Conservation (phyloP, 2,329 filamentous ascomycete genomes). For the Penicillium sp. region DNA sequence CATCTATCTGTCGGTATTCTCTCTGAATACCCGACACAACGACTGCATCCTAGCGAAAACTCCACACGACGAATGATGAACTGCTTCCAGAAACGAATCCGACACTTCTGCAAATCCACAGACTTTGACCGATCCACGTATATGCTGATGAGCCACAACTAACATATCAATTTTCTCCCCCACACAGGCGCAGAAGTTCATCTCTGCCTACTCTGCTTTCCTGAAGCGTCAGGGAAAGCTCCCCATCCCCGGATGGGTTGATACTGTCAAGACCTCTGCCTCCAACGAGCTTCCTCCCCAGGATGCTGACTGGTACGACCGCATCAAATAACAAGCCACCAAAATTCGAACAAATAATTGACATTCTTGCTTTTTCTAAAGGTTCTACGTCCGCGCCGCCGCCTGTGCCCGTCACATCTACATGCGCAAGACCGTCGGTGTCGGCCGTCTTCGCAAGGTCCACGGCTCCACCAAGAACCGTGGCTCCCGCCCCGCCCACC, state of each 20-base stretch:
- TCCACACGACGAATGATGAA: conserved; percentile 13
- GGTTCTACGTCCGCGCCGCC: conserved; percentile 81
- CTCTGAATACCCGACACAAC: background rate
- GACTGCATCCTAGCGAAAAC: conserved; percentile 3
- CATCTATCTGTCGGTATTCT: background rate
- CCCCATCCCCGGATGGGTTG: conserved; percentile 74
- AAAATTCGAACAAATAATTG: conserved; percentile 9
- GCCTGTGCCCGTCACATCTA: conserved; percentile 97
- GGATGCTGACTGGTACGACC: conserved; percentile 93
- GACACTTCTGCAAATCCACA: conserved; percentile 20
- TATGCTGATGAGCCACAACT: conserved; percentile 9
- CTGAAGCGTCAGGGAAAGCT: conserved; percentile 70
- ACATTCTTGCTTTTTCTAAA: conserved; percentile 24
- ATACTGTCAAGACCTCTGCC: conserved; percentile 97
- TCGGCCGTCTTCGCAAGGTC: conserved; percentile 93
- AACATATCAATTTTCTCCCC: conserved; percentile 21
- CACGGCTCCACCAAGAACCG: conserved; percentile 98
- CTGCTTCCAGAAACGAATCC: conserved; percentile 20
- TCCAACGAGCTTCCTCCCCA: conserved; percentile 97
- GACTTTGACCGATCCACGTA: conserved; percentile 12
- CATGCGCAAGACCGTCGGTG: conserved; percentile 98
- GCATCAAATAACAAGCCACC: background rate
- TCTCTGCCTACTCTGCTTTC: conserved; percentile 65
- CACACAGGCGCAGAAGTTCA: conserved; percentile 64
- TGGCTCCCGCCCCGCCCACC: conserved; percentile 83